Base-by-base conservation (phyloP, 2,329 filamentous ascomycete species). In the Calonectria montana region DNA sequence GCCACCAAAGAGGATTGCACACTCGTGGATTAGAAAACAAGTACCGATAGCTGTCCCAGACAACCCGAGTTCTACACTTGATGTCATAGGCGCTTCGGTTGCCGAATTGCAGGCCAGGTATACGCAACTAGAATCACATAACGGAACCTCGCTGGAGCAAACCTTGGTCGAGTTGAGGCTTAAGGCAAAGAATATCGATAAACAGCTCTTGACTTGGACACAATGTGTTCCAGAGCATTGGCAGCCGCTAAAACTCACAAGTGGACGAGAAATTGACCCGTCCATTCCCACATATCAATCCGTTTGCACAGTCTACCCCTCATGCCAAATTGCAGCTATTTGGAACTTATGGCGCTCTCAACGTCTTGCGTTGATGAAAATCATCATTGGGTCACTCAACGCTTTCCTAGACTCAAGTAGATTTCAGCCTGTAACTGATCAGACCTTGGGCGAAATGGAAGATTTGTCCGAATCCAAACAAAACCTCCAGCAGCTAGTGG, bases 31-130 rank as follows among this genome's bases (percentile, higher is more conserved):
- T 9, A 39, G 21, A n/a, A 31, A 62, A 23, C 27, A 59, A 39
- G 31, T 4, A 21, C 21, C 29, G 0, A 18, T 12, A 35, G 31
- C 21, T 6, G 41, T 64, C 12, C 47, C 61, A 15, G 37, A 57
- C 10, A 73, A 65, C 31, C 65, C 59, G 21, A 71, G 69, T 39
- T 63, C 65, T 7, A 66, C 21, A 13, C 65, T 73, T 23, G 71
- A 73, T 31, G 13, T 64, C n/a, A 66, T 71, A 15, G 71, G 71
- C 27, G 68, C 68, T 35, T 68, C 69, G 10, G 55, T 73, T 23
- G 69, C 65, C 3, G 66, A 65, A 4, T 23, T 69, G 9, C 71
- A 59, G 10, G 53, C 29, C 13, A 15, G 29, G 15, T 29, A 21
- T 57, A 23, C 31, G 53, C 16, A 47, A 23, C 21, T 31, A 48